These are phyloP conservation scores for Sonneratia caseolaris DNA, from an alignment of 345 rosid species.

Conservation along the genomic window DNA sequence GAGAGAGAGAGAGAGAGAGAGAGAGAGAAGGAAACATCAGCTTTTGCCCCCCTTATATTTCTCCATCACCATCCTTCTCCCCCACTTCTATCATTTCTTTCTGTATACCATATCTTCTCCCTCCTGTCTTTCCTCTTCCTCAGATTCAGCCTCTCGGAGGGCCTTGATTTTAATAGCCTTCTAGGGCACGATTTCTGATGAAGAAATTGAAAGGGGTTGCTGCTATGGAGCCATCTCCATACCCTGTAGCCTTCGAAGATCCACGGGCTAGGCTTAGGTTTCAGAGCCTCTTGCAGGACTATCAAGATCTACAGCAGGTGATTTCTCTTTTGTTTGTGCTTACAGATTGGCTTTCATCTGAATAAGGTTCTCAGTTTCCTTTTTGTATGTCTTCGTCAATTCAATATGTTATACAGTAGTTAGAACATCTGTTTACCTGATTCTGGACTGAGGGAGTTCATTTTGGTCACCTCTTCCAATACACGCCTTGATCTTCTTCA, in stretches of 20 bases:
- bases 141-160: not conserved
- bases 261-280: constrained; percentile 11
- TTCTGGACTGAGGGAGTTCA: not conserved
- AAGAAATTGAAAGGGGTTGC: constrained; percentile 15
- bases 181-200: constrained; percentile 5
- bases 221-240: constrained; percentile 5
- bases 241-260: constrained; percentile 9
- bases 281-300: constrained; percentile 20
- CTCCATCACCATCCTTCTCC: constrained; percentile 3
- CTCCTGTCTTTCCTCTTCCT: not conserved
- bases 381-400: too few relatives aligned
- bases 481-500: not conserved
- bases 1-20: constrained; percentile 3
- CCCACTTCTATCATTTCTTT: constrained; percentile 1
- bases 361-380: not conserved
- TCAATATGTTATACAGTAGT: not conserved
- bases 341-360: not conserved
- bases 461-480: not conserved
- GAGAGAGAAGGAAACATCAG: not conserved
- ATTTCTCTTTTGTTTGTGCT: not conserved
- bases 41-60: constrained; percentile 5
- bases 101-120: not conserved
- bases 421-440: not conserved
- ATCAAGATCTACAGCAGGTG: constrained; percentile 16
- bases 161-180: not conserved